phyloP scores from a whole-genome alignment of 1,284 basidiomycete species.

The Trichosporon sp. region DNA sequence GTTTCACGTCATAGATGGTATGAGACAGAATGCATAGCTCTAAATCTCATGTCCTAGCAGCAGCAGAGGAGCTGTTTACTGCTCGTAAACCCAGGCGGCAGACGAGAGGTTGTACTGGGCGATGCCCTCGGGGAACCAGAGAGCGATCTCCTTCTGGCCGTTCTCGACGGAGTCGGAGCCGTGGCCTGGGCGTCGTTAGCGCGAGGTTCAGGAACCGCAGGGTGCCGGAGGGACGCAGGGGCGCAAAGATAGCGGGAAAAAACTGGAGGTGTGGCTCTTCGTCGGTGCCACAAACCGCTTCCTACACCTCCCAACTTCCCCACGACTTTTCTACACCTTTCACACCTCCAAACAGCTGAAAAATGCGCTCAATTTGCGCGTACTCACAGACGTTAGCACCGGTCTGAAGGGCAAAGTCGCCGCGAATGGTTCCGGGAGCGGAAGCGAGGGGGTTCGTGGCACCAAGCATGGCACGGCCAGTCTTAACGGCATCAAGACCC shows the following conservation, averaged over 20 bases:
- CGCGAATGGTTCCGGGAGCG: conserved; percentile 65
- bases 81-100: conserved; percentile 79
- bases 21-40: conserved; percentile 14
- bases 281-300: conserved; percentile 14
- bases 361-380: not conserved
- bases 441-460: conserved; percentile 95
- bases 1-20: not conserved
- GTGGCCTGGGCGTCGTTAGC: conserved; percentile 30
- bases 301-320: not conserved
- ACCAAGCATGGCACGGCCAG: conserved; percentile 91
- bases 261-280: too few relatives aligned
- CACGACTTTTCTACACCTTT: conserved; percentile 41
- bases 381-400: conserved; percentile 28
- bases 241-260: not conserved
- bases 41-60: not conserved
- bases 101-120: conserved; percentile 72
- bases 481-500: conserved; percentile 95
- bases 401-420: conserved; percentile 72
- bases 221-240: too few relatives aligned
- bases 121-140: conserved; percentile 65
- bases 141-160: conserved; percentile 64
- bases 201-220: not conserved
- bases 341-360: not conserved
- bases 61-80: conserved; percentile 20
- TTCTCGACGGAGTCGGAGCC: conserved; percentile 90